Base-by-base conservation (phyloP, 73 alveolate species). In the Blepharisma japonicum region DNA sequence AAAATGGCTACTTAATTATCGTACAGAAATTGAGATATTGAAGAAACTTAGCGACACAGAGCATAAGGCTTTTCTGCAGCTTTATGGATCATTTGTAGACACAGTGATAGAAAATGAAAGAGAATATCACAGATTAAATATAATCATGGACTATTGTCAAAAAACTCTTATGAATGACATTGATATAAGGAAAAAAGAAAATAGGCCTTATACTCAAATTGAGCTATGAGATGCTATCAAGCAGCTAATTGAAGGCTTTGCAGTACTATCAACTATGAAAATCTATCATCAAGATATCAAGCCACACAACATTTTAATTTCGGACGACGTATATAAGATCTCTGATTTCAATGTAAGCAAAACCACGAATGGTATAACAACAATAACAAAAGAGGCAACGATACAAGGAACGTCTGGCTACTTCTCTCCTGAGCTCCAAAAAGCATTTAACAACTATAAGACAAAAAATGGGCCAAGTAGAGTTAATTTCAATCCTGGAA, bases 401-500 rank as follows among this genome's bases (percentile, higher is more conserved):
- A 20, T 61, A 61, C 74, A 61, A 61, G 74, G 74, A 8, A 61
- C 74, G 11, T 8, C 38, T 14, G 74, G 74, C 0, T 61, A 61
- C 5, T 14, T 61, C 47, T n/a, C 74, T 61, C 74, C 74, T 20
- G 74, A 61, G 23, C 14, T 61, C 23, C 67, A 53, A 53, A 20
- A 53, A 14, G 23, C n/a, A 14, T 53, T 53, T 53, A 20, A 53
- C 4, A 4, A 53, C n/a, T n/a, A 61, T 18, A 25, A 14, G 2
- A 2, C 23, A 2, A 39, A 61, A 20, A 25, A n/a, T 20, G 74
- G 74, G 38, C 39, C 14, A 20, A 61, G 23, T 48, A 61, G 18
- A 9, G 74, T 39, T n/a, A 20, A 20, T 1, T 61, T 18, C 47
- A 61, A 61, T 2, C 74, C 74, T 20, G 74, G 74, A 25, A 61